These are phyloP conservation scores for Neurospora discreta DNA, from an alignment of 495 filamentous ascomycete species.

Conservation along the genomic window DNA sequence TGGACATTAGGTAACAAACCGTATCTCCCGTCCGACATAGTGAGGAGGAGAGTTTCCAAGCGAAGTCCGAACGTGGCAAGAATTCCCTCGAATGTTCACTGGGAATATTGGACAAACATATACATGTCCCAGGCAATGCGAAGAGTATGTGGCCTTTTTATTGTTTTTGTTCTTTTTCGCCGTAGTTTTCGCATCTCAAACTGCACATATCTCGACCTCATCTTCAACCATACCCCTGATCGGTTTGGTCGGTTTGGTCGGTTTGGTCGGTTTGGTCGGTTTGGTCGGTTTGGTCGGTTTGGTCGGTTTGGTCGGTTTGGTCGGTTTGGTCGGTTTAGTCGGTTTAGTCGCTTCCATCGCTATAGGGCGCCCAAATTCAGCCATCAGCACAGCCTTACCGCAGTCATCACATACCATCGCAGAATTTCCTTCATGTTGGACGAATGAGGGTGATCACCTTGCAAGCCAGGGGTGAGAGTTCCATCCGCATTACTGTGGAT, in stretches of 20 bases:
- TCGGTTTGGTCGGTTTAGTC: not conserved
- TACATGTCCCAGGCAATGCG: not conserved
- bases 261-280: not conserved
- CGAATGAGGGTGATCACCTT: not conserved
- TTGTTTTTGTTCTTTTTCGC: not conserved
- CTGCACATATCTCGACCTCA: not conserved
- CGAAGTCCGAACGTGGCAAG: not conserved
- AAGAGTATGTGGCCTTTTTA: not conserved
- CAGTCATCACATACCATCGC: not conserved
- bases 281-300: not conserved
- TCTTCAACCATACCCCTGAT: not conserved
- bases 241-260: not conserved
- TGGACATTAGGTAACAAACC: not conserved
- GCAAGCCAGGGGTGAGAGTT: not conserved
- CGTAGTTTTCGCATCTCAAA: not conserved
- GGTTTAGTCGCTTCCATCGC: not conserved
- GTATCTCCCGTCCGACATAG: slow-evolving; percentile 4
- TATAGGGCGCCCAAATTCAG: not conserved
- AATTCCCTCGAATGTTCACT: not conserved
- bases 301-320: not conserved
- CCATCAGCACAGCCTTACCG: not conserved
- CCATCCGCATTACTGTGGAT: not conserved
- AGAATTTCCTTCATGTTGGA: not conserved
- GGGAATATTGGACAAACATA: not conserved
- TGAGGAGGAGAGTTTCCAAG: not conserved